Evolutionary conservation across 371 early-diverging fungal species (phyloP), one percentile per base, ranked within the genome.

Genomic region (Mortierella sp.): DNA sequence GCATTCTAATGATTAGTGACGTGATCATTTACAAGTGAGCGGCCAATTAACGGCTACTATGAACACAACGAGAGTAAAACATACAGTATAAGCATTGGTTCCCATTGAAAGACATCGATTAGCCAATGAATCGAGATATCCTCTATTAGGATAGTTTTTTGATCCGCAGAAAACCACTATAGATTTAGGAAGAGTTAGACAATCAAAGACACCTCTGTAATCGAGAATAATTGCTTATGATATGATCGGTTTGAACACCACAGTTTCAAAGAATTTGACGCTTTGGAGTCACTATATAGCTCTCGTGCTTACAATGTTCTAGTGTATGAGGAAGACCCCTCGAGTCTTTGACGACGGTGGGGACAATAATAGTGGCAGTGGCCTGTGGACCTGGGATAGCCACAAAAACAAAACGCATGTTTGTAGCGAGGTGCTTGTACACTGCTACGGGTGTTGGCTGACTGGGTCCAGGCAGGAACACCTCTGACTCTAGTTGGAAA

Each of bases 251-350:
- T 57, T 57, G 31, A n/a, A 15, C 34, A 34, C 57, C 35, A 57
- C 6, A 32, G n/a, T 32, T n/a, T n/a, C 17, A 31, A 17, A 57
- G 28, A 26, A 12, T 26, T n/a, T n/a, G n/a, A n/a, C n/a, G n/a
- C n/a, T n/a, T n/a, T n/a, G n/a, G n/a, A n/a, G n/a, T n/a, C n/a
- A n/a, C n/a, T n/a, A n/a, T n/a, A n/a, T n/a, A n/a, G n/a, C n/a
- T n/a, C n/a, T n/a, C n/a, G n/a, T n/a, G n/a, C 57, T 37, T 76
- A 88, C 84, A 65, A 65, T 93, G 91, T 71, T 95, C 95, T 19
- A 95, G 86, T 0, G 95, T 94, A 71, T 95, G 95, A 6, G 95
- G 90, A 19, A 92, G 85, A 7, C 95, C 95, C 51, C 84, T 83
- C 67, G 93, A 83, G 82, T 89, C 87, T 31, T 76, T 53, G 13